phyloP scores from a whole-genome alignment of 108 stramenopile species.

The Nannochloropsis oceanica region DNA sequence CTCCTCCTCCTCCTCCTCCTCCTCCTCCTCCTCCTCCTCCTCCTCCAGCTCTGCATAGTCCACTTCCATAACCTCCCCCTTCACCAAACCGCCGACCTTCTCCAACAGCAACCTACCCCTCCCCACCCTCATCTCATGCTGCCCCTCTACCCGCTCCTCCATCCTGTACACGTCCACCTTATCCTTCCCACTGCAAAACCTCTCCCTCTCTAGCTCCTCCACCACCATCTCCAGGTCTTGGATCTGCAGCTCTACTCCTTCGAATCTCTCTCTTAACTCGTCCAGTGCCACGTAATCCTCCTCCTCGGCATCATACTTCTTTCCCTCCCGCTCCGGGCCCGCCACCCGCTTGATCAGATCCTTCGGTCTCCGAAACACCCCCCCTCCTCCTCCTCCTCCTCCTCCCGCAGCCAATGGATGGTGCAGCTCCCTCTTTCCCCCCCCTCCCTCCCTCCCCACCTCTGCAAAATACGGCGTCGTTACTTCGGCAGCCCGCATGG shows the following conservation, averaged over 20 bases:
- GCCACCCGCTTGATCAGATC: neutral
- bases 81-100: neutral
- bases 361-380: neutral
- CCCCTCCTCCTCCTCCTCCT: neutral
- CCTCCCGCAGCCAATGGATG: neutral
- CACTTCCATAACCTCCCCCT: neutral
- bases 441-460: neutral
- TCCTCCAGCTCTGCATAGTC: neutral
- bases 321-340: neutral
- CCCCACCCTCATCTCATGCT: neutral
- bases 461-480: neutral
- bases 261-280: neutral
- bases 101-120: neutral
- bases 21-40: neutral
- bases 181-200: neutral
- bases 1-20: neutral
- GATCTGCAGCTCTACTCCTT: neutral
- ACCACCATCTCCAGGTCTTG: neutral
- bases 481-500: neutral
- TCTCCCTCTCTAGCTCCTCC: neutral
- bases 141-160: neutral
- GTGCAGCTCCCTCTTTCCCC: neutral
- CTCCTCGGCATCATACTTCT: neutral
- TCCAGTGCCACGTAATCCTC: neutral
- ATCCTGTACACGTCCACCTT: neutral